Conservation (phyloP, 2,329 filamentous ascomycete genomes). For the Fonsecaea pedrosoi region DNA sequence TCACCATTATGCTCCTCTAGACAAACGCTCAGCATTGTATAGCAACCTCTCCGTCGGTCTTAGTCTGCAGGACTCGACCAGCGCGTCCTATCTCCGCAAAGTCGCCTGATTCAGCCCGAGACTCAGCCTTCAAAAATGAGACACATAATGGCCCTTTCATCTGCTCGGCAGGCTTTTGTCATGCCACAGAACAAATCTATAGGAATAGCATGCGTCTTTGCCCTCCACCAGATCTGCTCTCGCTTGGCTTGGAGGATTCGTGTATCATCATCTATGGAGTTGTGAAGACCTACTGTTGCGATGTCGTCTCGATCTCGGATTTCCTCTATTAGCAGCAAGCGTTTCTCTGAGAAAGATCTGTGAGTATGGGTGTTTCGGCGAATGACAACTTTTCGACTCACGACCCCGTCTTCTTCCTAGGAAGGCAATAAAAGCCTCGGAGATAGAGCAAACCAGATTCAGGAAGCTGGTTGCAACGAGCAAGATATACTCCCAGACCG, state of each 20-base stretch:
- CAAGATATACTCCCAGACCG: neutral
- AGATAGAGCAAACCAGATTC: neutral
- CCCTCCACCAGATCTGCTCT: neutral
- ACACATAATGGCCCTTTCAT: too few relatives aligned
- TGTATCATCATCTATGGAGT: neutral
- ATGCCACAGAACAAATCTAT: too few relatives aligned
- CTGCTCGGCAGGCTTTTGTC: too few relatives aligned
- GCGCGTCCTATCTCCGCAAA: too few relatives aligned
- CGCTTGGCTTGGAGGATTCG: neutral
- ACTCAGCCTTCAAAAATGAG: too few relatives aligned
- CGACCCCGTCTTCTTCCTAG: neutral
- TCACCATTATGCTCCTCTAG: too few relatives aligned
- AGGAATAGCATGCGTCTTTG: neutral
- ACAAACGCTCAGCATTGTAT: too few relatives aligned
- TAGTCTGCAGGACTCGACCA: too few relatives aligned
- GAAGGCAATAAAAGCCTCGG: neutral
- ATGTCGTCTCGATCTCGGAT: neutral
- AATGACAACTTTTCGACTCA: neutral
- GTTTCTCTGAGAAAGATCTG: neutral
- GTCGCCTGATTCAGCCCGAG: too few relatives aligned
- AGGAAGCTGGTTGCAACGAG: neutral
- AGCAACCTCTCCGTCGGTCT: too few relatives aligned
- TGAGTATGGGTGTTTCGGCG: neutral
- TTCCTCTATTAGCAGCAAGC: neutral
- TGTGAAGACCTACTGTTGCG: neutral